Conservation (phyloP, 108 stramenopile species). For the Pseudonitzschia delicatissima region DNA sequence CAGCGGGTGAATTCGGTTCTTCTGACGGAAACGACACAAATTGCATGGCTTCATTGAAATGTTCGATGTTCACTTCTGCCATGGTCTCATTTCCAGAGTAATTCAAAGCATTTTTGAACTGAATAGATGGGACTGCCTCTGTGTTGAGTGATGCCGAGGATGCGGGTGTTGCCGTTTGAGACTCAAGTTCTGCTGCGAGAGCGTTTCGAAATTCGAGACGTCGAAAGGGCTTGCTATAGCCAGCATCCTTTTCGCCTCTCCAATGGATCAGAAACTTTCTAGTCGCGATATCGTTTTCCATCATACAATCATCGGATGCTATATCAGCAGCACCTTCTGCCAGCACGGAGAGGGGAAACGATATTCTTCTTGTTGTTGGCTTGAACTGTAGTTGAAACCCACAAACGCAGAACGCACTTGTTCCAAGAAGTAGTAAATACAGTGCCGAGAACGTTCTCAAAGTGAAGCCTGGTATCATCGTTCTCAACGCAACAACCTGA, state of each 20-base stretch:
- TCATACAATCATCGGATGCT: not conserved
- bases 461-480: too few relatives aligned
- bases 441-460: not conserved
- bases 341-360: not conserved
- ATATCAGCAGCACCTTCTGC: not conserved
- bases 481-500: too few relatives aligned
- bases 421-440: not conserved
- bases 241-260: slow-evolving; percentile 45
- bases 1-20: slow-evolving; percentile 8
- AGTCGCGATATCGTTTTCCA: not conserved
- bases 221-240: slow-evolving; percentile 47
- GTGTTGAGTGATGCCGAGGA: not conserved
- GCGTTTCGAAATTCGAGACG: slow-evolving; percentile 42
- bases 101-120: slow-evolving; percentile 29
- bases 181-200: slow-evolving; percentile 26
- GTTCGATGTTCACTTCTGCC: slow-evolving; percentile 28
- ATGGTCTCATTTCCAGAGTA: slow-evolving; percentile 37
- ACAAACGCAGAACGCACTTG: not conserved
- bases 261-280: slow-evolving; percentile 40
- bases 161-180: not conserved
- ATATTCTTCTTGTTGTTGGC: not conserved
- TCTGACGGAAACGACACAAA: slow-evolving; percentile 35
- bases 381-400: not conserved
- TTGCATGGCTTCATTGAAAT: slow-evolving; percentile 80
- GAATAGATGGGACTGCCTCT: not conserved